Base-by-base conservation (phyloP, 495 filamentous ascomycete genomes). In the Massariosphaeria phaeospora region DNA sequence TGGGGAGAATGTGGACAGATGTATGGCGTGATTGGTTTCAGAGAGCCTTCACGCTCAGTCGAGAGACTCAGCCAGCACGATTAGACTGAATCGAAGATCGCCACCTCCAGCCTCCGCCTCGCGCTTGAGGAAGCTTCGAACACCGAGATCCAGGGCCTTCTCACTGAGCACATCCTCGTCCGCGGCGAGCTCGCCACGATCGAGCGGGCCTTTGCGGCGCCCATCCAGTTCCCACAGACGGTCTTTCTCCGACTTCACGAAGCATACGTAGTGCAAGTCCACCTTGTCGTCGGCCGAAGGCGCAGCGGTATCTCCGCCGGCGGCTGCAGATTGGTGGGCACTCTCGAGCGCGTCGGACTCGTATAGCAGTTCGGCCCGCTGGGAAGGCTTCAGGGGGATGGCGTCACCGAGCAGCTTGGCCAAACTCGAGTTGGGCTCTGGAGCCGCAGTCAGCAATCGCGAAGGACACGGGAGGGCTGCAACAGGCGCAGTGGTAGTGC, bases 151-250 rank as follows among this genome's bases (percentile, higher is more conserved):
- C 49, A 89, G 59, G 3, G 84, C 86, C 59, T 67, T 71, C 52
- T 82, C 75, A 53, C 83, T 82, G 25, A 94, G 65, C 38, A 89
- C 73, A 73, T 93, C 89, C 18, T 86, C 85, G 2, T 74, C 79
- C 2, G 74, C 74, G 1, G 51, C 73, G 7, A 93, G 66, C 11
- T 58, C 55, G 1, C 89, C 89, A n/a, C 85, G 73, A 27, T 85
- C 75, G 25, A 93, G 50, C 2, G 89, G 89, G 0, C 89, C 88
- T 55, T 84, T 83, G 53, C 87, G 65, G 0, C 71, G 52, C 11
- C 71, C 71, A 42, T 73, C 71, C 62, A 73, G 55, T 59, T 73
- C 71, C 61, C 64, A 73, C 31, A 73, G 58, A 31, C 63, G 64
- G 42, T 64, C 58, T 52, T 73, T 69, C 44, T 64, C 56, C 31